These are phyloP conservation scores for Bipolaris cookei DNA, from an alignment of 2,329 filamentous ascomycete genomes.

Conservation along the genomic window DNA sequence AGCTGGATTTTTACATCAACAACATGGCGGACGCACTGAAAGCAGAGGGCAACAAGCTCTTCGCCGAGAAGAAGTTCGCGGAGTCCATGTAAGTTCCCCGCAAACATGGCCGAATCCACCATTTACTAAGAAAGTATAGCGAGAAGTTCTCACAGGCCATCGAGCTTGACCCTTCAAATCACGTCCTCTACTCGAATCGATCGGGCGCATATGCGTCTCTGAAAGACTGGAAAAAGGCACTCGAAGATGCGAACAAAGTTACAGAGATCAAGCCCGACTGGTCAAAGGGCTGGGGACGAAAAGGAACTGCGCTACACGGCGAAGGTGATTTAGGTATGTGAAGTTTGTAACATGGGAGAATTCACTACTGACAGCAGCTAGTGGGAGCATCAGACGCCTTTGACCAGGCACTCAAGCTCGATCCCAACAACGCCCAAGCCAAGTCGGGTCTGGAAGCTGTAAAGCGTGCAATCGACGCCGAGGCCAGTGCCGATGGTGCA, in stretches of 20 bases:
- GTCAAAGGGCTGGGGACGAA: slow-evolving; percentile 95
- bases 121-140: slow-evolving; percentile 56
- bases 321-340: slow-evolving; percentile 74
- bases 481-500: slow-evolving; percentile 69
- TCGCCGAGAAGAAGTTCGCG: slow-evolving; percentile 94
- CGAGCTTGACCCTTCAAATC: slow-evolving; percentile 83
- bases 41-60: slow-evolving; percentile 97
- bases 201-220: slow-evolving; percentile 88
- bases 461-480: slow-evolving; percentile 83
- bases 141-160: slow-evolving; percentile 96
- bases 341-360: not conserved
- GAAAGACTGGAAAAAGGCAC: slow-evolving; percentile 81
- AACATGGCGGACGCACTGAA: slow-evolving; percentile 82
- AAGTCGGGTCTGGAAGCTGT: slow-evolving; percentile 87
- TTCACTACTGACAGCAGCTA: slow-evolving; percentile 36
- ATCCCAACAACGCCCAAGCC: slow-evolving; percentile 88
- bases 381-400: slow-evolving; percentile 87
- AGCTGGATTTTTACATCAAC: slow-evolving; percentile 5
- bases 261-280: slow-evolving; percentile 96
- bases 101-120: slow-evolving; percentile 14
- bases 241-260: slow-evolving; percentile 91
- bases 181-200: slow-evolving; percentile 97
- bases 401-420: slow-evolving; percentile 90
- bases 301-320: slow-evolving; percentile 89
- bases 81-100: slow-evolving; percentile 81